Conservation (phyloP, 192 early-diverging fungal species). For the Dimargaris cristalligena region DNA sequence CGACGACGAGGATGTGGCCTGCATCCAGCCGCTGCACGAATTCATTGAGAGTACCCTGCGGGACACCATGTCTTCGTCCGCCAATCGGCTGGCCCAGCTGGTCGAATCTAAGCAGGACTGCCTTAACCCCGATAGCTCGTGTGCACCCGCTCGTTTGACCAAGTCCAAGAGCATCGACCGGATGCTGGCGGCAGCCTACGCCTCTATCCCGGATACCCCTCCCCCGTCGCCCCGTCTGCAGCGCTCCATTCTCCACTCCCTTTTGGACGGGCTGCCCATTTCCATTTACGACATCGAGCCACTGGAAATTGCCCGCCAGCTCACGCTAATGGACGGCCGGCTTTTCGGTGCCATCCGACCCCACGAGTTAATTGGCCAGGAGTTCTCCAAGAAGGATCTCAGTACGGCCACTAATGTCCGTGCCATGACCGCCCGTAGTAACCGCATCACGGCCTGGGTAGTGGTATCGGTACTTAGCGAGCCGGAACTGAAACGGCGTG, state of each 20-base stretch:
- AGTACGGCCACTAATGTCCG: slow-evolving; percentile 47
- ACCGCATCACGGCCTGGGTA: slow-evolving; percentile 64
- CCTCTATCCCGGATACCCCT: neutral
- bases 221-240: slow-evolving; percentile 2
- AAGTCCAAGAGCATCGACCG: slow-evolving; percentile 12
- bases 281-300: slow-evolving; percentile 40
- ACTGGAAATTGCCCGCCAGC: slow-evolving; percentile 63
- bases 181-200: slow-evolving; percentile 10
- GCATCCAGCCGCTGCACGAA: slow-evolving; percentile 17
- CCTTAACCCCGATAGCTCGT: neutral
- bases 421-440: slow-evolving; percentile 49
- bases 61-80: neutral
- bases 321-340: slow-evolving; percentile 62
- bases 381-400: slow-evolving; percentile 29
- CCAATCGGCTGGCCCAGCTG: slow-evolving; percentile 1
- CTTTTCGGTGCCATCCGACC: slow-evolving; percentile 50
- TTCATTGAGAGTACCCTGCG: slow-evolving; percentile 11
- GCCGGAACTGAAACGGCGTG: slow-evolving; percentile 46
- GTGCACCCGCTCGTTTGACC: slow-evolving; percentile 2
- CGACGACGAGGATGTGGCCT: slow-evolving; percentile 26
- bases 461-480: slow-evolving; percentile 55
- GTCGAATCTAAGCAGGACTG: neutral
- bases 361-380: slow-evolving; percentile 53
- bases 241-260: slow-evolving; percentile 13
- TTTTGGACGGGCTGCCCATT: slow-evolving; percentile 30